phyloP scores from a whole-genome alignment of 768 basidiomycete genomes.

The Boletus pseudopeckii region DNA sequence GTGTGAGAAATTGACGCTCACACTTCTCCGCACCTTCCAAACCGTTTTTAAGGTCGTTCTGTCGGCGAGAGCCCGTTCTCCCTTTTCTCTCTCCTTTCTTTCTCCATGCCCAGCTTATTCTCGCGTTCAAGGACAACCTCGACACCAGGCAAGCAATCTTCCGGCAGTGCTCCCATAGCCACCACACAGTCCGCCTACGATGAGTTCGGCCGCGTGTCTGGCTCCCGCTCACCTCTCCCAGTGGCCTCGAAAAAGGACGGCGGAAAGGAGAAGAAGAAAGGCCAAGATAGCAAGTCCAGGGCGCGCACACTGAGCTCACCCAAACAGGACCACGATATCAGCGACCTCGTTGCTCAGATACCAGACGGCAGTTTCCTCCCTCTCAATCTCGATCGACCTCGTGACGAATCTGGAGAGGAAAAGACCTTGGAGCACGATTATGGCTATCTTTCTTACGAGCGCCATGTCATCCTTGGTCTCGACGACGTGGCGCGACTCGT shows the following conservation, averaged over 20 bases:
- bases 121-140: conserved; percentile 66
- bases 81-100: neutral
- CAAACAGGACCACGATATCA: conserved; percentile 32
- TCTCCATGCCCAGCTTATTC: conserved; percentile 70
- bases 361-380: conserved; percentile 54
- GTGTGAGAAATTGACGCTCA: conserved; percentile 28
- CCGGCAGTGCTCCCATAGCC: conserved; percentile 5
- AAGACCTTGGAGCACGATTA: conserved; percentile 49
- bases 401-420: conserved; percentile 37
- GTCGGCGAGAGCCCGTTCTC: conserved; percentile 5
- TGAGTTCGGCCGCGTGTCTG: conserved; percentile 63
- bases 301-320: conserved; percentile 42
- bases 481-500: conserved; percentile 71
- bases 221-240: conserved; percentile 21
- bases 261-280: conserved; percentile 43
- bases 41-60: conserved; percentile 20
- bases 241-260: conserved; percentile 46
- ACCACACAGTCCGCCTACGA: conserved; percentile 37
- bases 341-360: conserved; percentile 37
- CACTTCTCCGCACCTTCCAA: neutral
- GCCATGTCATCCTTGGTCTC: conserved; percentile 74
- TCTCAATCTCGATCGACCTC: conserved; percentile 48
- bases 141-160: conserved; percentile 45
- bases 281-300: conserved; percentile 33
- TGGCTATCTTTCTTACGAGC: conserved; percentile 70